These are phyloP conservation scores for Dactylonectria macrodidyma DNA, from an alignment of 2,329 filamentous ascomycete genomes.

Conservation along the genomic window DNA sequence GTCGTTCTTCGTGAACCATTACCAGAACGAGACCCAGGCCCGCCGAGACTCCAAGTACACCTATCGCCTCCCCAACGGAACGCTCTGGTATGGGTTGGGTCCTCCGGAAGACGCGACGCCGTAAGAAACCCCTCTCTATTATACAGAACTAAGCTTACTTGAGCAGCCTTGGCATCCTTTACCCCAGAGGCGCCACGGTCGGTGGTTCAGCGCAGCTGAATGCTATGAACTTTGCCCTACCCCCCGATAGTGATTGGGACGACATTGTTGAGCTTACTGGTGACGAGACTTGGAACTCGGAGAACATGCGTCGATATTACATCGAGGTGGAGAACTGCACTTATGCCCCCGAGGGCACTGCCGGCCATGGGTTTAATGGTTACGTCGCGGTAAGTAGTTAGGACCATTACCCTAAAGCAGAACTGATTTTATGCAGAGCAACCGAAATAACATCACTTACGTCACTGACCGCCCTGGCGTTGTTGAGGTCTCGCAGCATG, in stretches of 20 bases:
- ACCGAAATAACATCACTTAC: conserved; percentile 40
- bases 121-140: conserved; percentile 19
- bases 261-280: conserved; percentile 58
- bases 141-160: not conserved
- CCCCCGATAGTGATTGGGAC: conserved; percentile 45
- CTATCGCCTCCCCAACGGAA: conserved; percentile 38
- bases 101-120: conserved; percentile 51
- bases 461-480: conserved; percentile 33
- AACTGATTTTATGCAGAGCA: conserved; percentile 30
- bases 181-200: conserved; percentile 41
- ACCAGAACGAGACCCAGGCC: conserved; percentile 50
- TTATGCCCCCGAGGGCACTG: conserved; percentile 52
- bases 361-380: conserved; percentile 59
- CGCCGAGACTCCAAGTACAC: conserved; percentile 40
- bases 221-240: conserved; percentile 39
- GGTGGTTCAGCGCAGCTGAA: conserved; percentile 40
- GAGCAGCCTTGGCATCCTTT: conserved; percentile 35
- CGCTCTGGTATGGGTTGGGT: conserved; percentile 41
- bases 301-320: conserved; percentile 59
- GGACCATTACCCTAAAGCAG: too few relatives aligned
- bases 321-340: conserved; percentile 59
- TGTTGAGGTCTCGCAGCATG: conserved; percentile 21
- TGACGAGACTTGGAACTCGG: conserved; percentile 58
- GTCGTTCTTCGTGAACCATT: conserved; percentile 75
- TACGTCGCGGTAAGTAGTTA: conserved; percentile 49